Base-by-base conservation (phyloP, 352 stramenopile genomes). In the Phytophthora kernoviae region DNA sequence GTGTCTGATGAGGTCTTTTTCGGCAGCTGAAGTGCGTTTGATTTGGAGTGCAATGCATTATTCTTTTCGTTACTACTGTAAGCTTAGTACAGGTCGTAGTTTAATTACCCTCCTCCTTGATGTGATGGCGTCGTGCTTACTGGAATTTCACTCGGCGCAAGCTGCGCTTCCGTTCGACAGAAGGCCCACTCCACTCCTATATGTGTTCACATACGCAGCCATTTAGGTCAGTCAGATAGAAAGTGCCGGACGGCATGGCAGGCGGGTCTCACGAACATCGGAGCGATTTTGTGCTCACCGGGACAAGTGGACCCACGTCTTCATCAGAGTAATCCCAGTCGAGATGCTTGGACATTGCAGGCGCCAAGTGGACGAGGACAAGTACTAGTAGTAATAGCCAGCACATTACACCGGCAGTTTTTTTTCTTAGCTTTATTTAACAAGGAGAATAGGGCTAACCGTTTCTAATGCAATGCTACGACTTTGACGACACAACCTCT, bases 171-270 rank as follows among this genome's bases (percentile, higher is more conserved):
- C 43, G 27, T 20, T 94, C 8, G 65, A 88, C 43, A 79, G 85
- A 15, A 42, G 70, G 77, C 14, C 78, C 85, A 24, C 44, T 96
- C 27, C 67, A 77, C 33, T 50, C 94, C 43, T 89, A 77, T 20
- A 81, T 75, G 39, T 76, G 24, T 30, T 30, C 6, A n/a, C n/a
- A n/a, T 30, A 30, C 24, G 6, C 24, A 30, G 24, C 6, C 24
- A 92, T 48, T 55, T 21, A 24, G 18, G n/a, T 44, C n/a, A 22
- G 39, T 44, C 36, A 43, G 11, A 58, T 14, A 30, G 7, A 11
- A 30, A 44, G 32, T 20, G 33, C 41, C 6, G 39, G 39, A 3
- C 11, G 11, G 18, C n/a, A 5, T 24, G 5, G 39, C n/a, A 44
- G 3, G 24, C 24, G 6, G 24, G 2, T 20, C 20, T 50, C 18